A percentile compares a stretch with the other conserved stretches of the same genome.
phyloP scores from a whole-genome alignment of 371 early-diverging fungal genomes.

The Mortierella sp. region DNA sequence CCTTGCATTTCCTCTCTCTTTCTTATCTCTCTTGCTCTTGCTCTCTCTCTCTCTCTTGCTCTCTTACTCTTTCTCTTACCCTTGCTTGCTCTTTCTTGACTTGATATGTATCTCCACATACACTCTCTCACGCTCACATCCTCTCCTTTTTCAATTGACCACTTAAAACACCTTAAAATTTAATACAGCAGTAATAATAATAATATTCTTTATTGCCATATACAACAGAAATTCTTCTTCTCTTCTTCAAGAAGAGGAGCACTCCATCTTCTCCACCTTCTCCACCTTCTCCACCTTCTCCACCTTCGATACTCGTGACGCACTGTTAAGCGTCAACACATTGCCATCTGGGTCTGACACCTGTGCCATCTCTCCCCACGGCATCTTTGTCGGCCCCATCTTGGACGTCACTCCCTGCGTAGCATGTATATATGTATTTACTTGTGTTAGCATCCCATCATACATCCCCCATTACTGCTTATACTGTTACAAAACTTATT shows the following conservation, averaged over 20 bases:
- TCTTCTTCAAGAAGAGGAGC: no score
- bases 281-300: neutral
- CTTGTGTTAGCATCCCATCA: neutral
- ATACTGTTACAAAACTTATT: neutral
- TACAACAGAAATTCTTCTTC: no score
- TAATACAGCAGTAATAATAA: neutral
- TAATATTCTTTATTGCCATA: no score
- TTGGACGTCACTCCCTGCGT: constrained; percentile 37
- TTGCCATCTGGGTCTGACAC: constrained; percentile 48
- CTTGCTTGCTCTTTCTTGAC: neutral
- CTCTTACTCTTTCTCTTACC: no score
- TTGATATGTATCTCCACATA: neutral
- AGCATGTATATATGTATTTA: neutral
- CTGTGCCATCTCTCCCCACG: constrained; percentile 45
- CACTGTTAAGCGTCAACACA: constrained; percentile 17
- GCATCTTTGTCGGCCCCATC: constrained; percentile 29
- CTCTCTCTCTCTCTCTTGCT: no score
- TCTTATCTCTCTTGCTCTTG: no score
- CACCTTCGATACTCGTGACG: neutral
- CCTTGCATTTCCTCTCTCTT: no score
- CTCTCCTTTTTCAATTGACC: neutral
- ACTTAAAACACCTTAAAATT: neutral
- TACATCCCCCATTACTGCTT: no score
- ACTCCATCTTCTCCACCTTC: neutral
- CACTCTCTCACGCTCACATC: neutral